Percentiles rank a stretch among this genome's conserved stretches.
These are phyloP conservation scores for Vigna unguiculata DNA, from an alignment of 306 rosid species.

Conservation along the genomic window DNA sequence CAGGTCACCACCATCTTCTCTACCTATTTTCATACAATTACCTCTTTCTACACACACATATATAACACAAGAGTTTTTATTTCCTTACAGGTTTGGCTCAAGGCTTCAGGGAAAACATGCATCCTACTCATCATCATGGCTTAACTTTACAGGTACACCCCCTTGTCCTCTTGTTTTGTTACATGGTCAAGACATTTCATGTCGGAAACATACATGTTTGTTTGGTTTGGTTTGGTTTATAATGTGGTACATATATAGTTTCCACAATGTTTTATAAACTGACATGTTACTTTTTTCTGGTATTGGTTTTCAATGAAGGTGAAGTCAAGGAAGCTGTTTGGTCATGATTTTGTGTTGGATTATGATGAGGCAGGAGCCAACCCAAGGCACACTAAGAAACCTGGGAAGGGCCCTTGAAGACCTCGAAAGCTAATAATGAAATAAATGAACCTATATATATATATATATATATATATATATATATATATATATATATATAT, in stretches of 20 bases:
- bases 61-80: background rate
- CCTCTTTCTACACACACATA: background rate
- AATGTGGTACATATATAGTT: slow-evolving; percentile 5
- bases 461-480: too few species aligned
- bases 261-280: slow-evolving; percentile 25
- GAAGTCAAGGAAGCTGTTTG: slow-evolving; percentile 62
- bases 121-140: slow-evolving; percentile 43
- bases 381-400: slow-evolving; percentile 62
- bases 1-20: slow-evolving; percentile 56
- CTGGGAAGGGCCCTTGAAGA: slow-evolving; percentile 68
- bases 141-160: slow-evolving; percentile 58
- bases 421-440: slow-evolving; percentile 25
- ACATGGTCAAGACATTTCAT: slow-evolving; percentile 27
- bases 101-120: slow-evolving; percentile 60
- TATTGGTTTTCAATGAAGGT: slow-evolving; percentile 35
- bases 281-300: slow-evolving; percentile 23
- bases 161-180: background rate
- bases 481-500: too few species aligned
- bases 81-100: slow-evolving; percentile 55
- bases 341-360: slow-evolving; percentile 57
- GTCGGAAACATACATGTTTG: slow-evolving; percentile 17
- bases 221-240: background rate
- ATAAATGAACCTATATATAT: slow-evolving; percentile 22
- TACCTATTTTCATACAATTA: background rate
- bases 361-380: slow-evolving; percentile 75